These are phyloP conservation scores for Mercurialis annua DNA, from an alignment of 345 rosid genomes.

Conservation along the genomic window DNA sequence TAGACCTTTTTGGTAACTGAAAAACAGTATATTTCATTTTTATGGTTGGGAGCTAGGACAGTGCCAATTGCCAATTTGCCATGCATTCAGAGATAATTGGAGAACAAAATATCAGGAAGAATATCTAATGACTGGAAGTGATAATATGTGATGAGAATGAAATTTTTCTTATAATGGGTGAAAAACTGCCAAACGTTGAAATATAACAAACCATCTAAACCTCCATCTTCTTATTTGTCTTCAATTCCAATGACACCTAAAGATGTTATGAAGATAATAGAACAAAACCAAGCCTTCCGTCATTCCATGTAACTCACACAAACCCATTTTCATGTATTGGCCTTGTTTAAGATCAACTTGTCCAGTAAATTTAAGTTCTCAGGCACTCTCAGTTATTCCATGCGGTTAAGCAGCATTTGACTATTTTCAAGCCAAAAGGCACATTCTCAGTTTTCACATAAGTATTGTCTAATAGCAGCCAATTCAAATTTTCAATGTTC, in stretches of 20 bases:
- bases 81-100: background rate
- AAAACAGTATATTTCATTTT: background rate
- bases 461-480: background rate
- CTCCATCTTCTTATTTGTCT: background rate
- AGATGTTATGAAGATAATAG: background rate
- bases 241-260: no score
- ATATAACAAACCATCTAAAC: background rate
- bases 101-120: background rate
- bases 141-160: background rate
- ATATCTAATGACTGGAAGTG: background rate
- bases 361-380: background rate
- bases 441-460: background rate
- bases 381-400: background rate
- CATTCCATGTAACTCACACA: background rate
- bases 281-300: background rate
- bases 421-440: background rate
- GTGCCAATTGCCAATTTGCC: background rate
- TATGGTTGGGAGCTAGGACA: background rate
- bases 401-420: background rate
- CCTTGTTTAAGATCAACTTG: background rate
- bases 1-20: background rate
- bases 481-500: background rate
- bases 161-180: no score
- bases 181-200: background rate
- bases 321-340: background rate